phyloP scores from a whole-genome alignment of 257 asterid species.

The Knoxia roxburghii region DNA sequence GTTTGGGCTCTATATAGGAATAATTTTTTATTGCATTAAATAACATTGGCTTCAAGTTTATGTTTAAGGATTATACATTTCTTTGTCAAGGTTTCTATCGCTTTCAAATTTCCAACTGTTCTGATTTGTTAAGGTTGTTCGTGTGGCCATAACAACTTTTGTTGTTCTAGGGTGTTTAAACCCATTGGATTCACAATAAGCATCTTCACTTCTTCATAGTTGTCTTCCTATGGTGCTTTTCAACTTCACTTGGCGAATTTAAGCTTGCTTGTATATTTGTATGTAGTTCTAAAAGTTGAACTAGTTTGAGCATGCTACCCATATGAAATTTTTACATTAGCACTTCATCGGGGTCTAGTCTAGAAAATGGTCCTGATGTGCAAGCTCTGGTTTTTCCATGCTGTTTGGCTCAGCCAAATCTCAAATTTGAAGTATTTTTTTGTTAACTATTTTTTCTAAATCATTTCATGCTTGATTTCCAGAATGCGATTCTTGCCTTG shows the following conservation, averaged over 20 bases:
- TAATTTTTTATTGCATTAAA: neutral
- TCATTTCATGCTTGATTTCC: constrained; percentile 9
- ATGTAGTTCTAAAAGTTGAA: neutral
- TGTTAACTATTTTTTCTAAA: neutral
- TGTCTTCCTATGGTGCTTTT: neutral
- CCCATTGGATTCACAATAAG: too few relatives aligned
- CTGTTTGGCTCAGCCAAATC: neutral
- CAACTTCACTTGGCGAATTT: neutral
- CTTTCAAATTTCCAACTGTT: too few relatives aligned
- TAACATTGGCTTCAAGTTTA: neutral
- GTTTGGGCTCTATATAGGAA: neutral
- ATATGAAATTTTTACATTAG: neutral
- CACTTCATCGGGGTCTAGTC: neutral
- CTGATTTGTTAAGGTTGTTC: too few relatives aligned
- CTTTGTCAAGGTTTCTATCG: too few relatives aligned
- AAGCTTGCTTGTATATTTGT: neutral
- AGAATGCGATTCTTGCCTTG: constrained; percentile 88
- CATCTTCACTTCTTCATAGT: neutral
- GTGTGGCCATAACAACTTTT: too few relatives aligned
- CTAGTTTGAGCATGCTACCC: neutral
- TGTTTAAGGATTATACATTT: too few relatives aligned
- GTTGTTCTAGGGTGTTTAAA: too few relatives aligned
- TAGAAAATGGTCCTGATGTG: neutral
- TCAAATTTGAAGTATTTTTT: neutral
- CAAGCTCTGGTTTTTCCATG: neutral